These are phyloP conservation scores for Fagus sylvatica DNA, from an alignment of 306 rosid genomes.

Conservation along the genomic window DNA sequence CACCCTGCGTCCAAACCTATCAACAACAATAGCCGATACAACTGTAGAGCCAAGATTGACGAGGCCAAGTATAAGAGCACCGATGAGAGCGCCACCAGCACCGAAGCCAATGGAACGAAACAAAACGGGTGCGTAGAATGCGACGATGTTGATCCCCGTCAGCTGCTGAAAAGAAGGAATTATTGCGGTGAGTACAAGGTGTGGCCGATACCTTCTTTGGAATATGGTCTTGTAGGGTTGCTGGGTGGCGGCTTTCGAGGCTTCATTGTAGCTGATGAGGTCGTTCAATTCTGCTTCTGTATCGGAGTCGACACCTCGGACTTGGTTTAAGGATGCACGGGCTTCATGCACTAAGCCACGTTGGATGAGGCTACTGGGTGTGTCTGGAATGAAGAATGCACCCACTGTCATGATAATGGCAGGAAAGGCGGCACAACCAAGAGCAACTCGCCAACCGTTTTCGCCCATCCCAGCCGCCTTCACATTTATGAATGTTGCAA, in stretches of 20 bases:
- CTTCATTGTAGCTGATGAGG: background rate
- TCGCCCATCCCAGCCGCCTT: background rate
- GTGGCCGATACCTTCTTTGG: constrained; percentile 13
- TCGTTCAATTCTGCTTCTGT: background rate
- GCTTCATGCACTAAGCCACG: background rate
- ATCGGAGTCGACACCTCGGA: background rate
- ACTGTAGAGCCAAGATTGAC: background rate
- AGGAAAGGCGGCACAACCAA: background rate
- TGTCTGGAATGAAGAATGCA: background rate
- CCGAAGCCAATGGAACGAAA: constrained; percentile 6
- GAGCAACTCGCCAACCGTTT: background rate
- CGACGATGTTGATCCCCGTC: constrained; percentile 4
- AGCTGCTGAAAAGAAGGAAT: constrained; percentile 16
- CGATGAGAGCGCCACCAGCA: background rate
- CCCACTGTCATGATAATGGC: background rate
- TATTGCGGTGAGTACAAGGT: background rate
- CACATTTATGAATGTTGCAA: too few relatives aligned
- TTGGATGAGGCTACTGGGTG: constrained; percentile 5
- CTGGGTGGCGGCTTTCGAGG: background rate
- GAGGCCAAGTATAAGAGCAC: background rate
- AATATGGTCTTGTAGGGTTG: background rate
- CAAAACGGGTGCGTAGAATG: constrained; percentile 16
- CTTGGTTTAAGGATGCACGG: background rate
- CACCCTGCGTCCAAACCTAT: background rate
- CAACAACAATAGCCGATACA: background rate